These are phyloP conservation scores for Ogataea ganodermae DNA, from an alignment of 805 yeast genomes.

Conservation along the genomic window DNA sequence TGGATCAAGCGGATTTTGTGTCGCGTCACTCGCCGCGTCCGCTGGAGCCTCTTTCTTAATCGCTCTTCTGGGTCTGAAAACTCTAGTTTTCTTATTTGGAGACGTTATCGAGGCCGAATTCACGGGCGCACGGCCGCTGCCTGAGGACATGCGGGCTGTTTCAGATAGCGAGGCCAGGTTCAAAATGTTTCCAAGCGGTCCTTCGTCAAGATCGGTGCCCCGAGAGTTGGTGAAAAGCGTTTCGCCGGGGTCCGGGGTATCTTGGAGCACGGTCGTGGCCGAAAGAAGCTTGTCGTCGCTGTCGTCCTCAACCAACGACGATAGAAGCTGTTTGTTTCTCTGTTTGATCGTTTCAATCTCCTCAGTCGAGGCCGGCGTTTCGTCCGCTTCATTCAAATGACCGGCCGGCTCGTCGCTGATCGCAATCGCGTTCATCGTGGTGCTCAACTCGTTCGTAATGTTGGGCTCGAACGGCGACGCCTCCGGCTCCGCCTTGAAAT, in stretches of 20 bases:
- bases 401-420: slow-evolving; percentile 10
- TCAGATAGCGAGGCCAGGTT: slow-evolving; percentile 14
- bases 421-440: slow-evolving; percentile 26
- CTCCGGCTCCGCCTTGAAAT: slow-evolving; percentile 23
- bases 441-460: slow-evolving; percentile 19
- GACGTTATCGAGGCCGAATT: slow-evolving; percentile 27
- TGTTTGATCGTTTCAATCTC: slow-evolving; percentile 29
- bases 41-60: slow-evolving; percentile 2
- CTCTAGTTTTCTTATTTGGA: slow-evolving; percentile 42
- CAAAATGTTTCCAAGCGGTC: slow-evolving; percentile 26
- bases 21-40: slow-evolving; percentile 1
- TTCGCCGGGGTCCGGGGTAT: slow-evolving; percentile 23
- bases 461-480: slow-evolving; percentile 11
- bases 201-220: slow-evolving; percentile 14
- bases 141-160: slow-evolving; percentile 5
- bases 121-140: slow-evolving; percentile 3
- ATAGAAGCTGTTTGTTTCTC: slow-evolving; percentile 39
- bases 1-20: slow-evolving; percentile 16
- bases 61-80: slow-evolving; percentile 49
- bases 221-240: slow-evolving; percentile 15
- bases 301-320: slow-evolving; percentile 45
- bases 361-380: slow-evolving; percentile 9
- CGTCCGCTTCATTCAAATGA: slow-evolving; percentile 12
- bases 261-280: slow-evolving; percentile 15
- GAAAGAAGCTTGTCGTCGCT: slow-evolving; percentile 20